These are phyloP conservation scores for Boechera retrofracta DNA, from an alignment of 345 rosid species.

Conservation along the genomic window DNA sequence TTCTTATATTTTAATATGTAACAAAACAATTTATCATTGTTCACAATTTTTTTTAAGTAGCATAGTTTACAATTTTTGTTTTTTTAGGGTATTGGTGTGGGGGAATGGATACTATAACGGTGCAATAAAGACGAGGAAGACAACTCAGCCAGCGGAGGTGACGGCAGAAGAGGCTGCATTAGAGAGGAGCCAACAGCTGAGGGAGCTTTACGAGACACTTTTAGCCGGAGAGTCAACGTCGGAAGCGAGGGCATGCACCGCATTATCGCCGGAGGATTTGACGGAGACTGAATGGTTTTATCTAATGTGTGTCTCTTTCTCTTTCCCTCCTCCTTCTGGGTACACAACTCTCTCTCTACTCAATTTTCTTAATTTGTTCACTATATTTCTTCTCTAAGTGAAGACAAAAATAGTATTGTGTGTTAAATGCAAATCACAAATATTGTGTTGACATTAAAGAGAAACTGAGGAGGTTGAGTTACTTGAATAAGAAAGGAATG, in stretches of 20 bases:
- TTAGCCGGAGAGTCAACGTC: constrained; percentile 70
- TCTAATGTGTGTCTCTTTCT: constrained; percentile 95
- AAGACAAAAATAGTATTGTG: constrained; percentile 42
- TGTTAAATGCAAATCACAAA: constrained; percentile 36
- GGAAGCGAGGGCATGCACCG: constrained; percentile 66
- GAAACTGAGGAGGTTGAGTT: constrained; percentile 40
- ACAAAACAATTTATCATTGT: neutral
- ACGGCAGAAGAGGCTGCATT: constrained; percentile 87
- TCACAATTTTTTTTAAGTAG: no score
- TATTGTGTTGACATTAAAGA: constrained; percentile 26
- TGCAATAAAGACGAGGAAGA: constrained; percentile 93
- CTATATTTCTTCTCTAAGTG: neutral
- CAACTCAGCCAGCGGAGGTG: constrained; percentile 92
- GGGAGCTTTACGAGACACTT: constrained; percentile 87
- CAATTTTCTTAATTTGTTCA: constrained; percentile 7
- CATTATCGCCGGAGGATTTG: constrained; percentile 93
- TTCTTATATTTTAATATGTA: neutral
- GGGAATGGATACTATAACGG: constrained; percentile 96
- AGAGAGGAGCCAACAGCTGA: constrained; percentile 93
- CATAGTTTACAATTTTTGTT: no score
- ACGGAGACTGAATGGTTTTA: constrained; percentile 99
- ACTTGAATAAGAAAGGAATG: constrained; percentile 38
- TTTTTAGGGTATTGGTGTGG: constrained; percentile 75
- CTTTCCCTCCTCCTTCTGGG: constrained; percentile 85
- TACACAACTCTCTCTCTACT: constrained; percentile 46